Base-by-base conservation (phyloP, 2,329 filamentous ascomycete genomes). In the Cladosporium sp. region DNA sequence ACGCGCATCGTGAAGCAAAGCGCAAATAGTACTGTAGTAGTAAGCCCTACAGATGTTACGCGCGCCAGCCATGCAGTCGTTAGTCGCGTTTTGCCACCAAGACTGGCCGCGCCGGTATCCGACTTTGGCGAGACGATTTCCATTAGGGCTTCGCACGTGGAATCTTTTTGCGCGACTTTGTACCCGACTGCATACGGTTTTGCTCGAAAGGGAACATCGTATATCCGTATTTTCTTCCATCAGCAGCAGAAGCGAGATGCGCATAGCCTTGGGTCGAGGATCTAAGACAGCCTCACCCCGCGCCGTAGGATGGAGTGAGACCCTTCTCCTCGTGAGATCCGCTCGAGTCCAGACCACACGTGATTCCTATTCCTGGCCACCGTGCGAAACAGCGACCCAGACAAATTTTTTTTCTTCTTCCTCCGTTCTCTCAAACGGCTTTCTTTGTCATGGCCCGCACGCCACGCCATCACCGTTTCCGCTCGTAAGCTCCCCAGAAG, bases 381-480 rank as follows among this genome's bases (percentile, higher is more conserved):
- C n/a, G n/a, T n/a, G n/a, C 28, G 28, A 32, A 32, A 32, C 28
- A 32, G 28, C 28, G 28, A 32, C 28, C 28, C 28, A 32, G 12
- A 32, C 28, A 32, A 32, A n/a, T n/a, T 32, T 32, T 32, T 32
- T 32, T 32, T 32, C 25, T 28, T 9, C 28, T 32, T 3, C 25
- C 28, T 32, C 28, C 28, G n/a, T n/a, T n/a, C n/a, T n/a, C n/a
- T n/a, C n/a, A n/a, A 32, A 45, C 10, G 22, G n/a, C n/a, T 15
- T 17, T 28, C 45, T 32, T 35, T 48, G 45, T 48, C 45, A 34
- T 35, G 45, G 42, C 12, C 4, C 45, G 2, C 17, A 25, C 47
- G 47, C 47, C 47, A 50, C 47, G 7, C 47, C 13, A 50, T 50
- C 47, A 50, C 28, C 47, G 13, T 37, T 35, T 50, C 34, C 47